These are phyloP conservation scores for Linnemannia schmuckeri DNA, from an alignment of 192 early-diverging fungal genomes.

Conservation along the genomic window DNA sequence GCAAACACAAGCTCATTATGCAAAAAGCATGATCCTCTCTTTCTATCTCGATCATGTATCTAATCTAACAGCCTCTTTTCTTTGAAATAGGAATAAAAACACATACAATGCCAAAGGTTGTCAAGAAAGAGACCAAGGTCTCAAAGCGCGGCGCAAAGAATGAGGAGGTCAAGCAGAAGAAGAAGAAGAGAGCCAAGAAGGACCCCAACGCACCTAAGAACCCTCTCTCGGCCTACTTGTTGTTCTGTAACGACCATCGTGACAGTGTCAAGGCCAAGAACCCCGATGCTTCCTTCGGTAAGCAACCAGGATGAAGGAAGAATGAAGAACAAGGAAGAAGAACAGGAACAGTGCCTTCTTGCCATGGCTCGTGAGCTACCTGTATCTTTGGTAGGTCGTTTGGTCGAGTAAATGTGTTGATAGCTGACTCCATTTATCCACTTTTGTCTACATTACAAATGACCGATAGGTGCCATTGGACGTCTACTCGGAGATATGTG, in stretches of 20 bases:
- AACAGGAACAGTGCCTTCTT: no score
- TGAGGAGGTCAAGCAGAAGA: conserved; percentile 63
- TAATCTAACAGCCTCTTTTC: no score
- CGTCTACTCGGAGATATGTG: conserved; percentile 80
- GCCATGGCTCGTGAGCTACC: no score
- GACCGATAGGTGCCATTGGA: conserved; percentile 65
- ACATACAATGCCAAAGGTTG: conserved; percentile 53
- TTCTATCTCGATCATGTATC: no score
- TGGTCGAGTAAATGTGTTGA: no score
- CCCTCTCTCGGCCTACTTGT: conserved; percentile 94
- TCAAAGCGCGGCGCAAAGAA: conserved; percentile 54
- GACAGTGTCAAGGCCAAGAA: conserved; percentile 82
- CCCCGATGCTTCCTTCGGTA: conserved; percentile 80
- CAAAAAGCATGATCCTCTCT: no score
- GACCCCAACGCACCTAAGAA: conserved; percentile 93
- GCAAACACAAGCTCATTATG: no score
- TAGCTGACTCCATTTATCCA: background rate
- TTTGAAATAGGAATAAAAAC: background rate
- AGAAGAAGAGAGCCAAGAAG: conserved; percentile 78
- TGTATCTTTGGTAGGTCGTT: no score
- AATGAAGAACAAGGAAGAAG: no score
- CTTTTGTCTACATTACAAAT: background rate
- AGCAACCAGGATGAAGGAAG: background rate
- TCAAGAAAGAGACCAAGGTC: conserved; percentile 51
- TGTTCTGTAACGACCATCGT: conserved; percentile 89